Evolutionary conservation across 1,284 basidiomycete genomes (phyloP), one percentile per base, ranked within the genome.

Genomic region (Fomitopsis schrenkii): DNA sequence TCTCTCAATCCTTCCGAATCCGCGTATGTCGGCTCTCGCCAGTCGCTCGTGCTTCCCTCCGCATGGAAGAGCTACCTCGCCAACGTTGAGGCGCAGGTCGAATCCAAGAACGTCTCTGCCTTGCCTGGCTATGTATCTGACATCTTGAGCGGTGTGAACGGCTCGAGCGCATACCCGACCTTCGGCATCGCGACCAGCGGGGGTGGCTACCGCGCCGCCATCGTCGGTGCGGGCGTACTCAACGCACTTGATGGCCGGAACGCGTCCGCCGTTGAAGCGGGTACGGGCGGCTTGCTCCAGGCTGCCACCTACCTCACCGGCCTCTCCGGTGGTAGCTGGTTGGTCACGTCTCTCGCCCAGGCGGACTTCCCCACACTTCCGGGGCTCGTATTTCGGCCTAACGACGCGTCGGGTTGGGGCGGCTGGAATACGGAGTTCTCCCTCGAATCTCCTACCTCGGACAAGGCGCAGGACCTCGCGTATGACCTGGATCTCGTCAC

Each of bases 201-300:
- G 6, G 81, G 81, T n/a, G 76, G 80, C 0, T 77, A 79, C 58
- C 73, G 82, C 3, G 80, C 83, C 0, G 77, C 80, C 0, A 74
- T 81, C 3, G 81, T 83, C 62, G 80, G 80, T 8, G 80, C 80
- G 0, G 83, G 79, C 0, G 72, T 81, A 5, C 64, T 85, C 41
- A 79, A 79, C 55, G 78, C 79, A 1, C 65, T 85, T 30, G 84
- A 86, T 63, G 79, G 69, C 7, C 68, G 83, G 17, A 84, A 85
- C 60, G 26, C 67, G 5, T 75, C 80, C 0, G 74, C 81, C 0
- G 72, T 65, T 7, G 55, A 45, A 2, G 74, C 69, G 0, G 84
- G 83, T 0, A 75, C 76, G 0, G 84, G 81, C 0, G 84, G 83
- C 0, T 65, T 85, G 5, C 73, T 85, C 19, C 83, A 85, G 64